A percentile compares a stretch with the other conserved stretches of the same genome.
These are phyloP conservation scores for Exophiala mesophila DNA, from an alignment of 2,329 filamentous ascomycete genomes.

Conservation along the genomic window DNA sequence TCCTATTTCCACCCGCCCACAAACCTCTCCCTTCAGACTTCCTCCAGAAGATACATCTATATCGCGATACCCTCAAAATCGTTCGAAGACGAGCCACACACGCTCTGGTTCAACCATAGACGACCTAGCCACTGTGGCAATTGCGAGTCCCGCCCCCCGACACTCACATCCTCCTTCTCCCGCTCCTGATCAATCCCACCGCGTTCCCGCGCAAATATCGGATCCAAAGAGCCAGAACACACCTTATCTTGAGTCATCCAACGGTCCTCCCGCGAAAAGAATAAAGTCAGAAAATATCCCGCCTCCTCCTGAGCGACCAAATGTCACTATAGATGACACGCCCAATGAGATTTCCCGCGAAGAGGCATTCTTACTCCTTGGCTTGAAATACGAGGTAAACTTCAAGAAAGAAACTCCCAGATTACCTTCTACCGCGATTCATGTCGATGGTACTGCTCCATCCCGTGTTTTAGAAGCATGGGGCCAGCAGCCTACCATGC, in stretches of 20 bases:
- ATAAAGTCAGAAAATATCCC: constrained; percentile 54
- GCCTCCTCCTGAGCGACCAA: no score
- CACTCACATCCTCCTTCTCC: constrained; percentile 24
- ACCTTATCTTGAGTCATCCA: constrained; percentile 28
- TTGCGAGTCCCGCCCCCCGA: constrained; percentile 33
- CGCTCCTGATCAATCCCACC: neutral
- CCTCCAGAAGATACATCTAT: constrained; percentile 4
- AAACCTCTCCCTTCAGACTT: neutral
- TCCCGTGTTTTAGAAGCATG: no score
- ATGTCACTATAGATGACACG: constrained; percentile 31
- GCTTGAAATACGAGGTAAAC: constrained; percentile 31
- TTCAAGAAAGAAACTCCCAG: constrained; percentile 21
- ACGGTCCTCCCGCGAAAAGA: constrained; percentile 55
- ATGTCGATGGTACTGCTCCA: no score
- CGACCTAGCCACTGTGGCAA: constrained; percentile 47
- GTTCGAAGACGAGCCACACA: constrained; percentile 32
- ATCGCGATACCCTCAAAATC: constrained; percentile 4
- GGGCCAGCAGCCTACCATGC: no score
- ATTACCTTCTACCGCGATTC: no score
- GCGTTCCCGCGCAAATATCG: constrained; percentile 19
- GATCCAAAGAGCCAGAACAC: constrained; percentile 29
- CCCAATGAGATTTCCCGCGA: constrained; percentile 38
- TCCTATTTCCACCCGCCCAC: neutral
- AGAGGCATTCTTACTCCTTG: constrained; percentile 46
- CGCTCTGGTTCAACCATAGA: constrained; percentile 44